Evolutionary conservation across 2,329 filamentous ascomycete genomes (phyloP), one percentile per base, ranked within the genome.

Genomic region (Calonectria naviculata): DNA sequence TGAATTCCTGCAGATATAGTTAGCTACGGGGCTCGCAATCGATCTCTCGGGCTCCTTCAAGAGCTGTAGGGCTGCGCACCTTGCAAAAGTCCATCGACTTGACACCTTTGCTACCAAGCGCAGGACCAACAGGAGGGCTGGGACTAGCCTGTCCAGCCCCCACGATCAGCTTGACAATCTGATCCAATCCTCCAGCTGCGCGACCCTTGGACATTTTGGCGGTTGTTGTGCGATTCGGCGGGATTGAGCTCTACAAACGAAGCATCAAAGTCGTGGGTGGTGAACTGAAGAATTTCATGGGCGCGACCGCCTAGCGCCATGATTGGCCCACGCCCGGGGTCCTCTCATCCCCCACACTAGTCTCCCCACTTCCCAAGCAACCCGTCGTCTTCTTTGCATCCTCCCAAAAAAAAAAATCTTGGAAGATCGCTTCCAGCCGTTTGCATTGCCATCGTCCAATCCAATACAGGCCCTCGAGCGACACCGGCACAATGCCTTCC

Each of bases 51-150:
- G 24, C 34, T 62, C 42, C 21, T 26, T 26, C 10, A 58, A 15
- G 19, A 29, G 28, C 65, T 54, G 52, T n/a, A 12, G 49, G 62
- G 66, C 38, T 62, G 56, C 83, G 72, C 72, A 97, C 96, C 90
- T 98, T 98, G 91, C 97, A 98, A 84, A 98, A 99, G 85, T 99
- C 97, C 93, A 99, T 99, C 70, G 94, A 97, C 88, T 99, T 99
- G 73, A 99, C 94, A 88, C 97, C 97, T 88, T 98, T 98, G 83
- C 93, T 96, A 86, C 97, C 97, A 75, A 99, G 90, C 65, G 97
- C 97, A 70, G 97, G 97, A 88, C 97, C 97, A 80, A 99, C 95
- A 5, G 97, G 97, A 38, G 97, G 97, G 85, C 95, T 97, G 34
- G 97, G 97, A 80, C 93, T 96, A 71, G 97, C 97, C 84, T 98